Base-by-base conservation (phyloP, 768 basidiomycete species). In the Tephrocybe sp. region DNA sequence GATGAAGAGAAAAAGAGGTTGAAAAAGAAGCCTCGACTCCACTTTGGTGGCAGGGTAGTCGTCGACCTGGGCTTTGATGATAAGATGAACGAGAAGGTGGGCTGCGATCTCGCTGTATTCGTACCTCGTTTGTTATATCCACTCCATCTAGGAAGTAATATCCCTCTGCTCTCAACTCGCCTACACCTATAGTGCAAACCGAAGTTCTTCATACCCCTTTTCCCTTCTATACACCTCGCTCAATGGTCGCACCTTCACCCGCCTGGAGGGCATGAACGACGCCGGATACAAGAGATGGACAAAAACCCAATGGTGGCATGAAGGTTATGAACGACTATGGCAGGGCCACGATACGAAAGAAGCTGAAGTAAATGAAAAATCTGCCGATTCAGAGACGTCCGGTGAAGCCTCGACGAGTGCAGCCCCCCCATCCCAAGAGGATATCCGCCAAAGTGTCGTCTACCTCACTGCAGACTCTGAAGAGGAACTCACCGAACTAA, bases 401-500 rank as follows among this genome's bases (percentile, higher is more conserved):
- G 40, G 15, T 12, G 43, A 29, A 15, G 19, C 23, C 19, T 37
- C 40, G 3, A 34, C 41, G 11, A 24, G 41, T 13, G 34, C 31
- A 30, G 29, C 11, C 5, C 9, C 10, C 13, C 15, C n/a, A 15
- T 40, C 31, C 11, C 30, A 48, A 46, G 23, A 59, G 44, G 56
- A 54, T 23, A 54, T 66, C 50, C 76, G 77, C 57, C 66, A 80
- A 52, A 80, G 63, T 38, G 72, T 97, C 45, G 78, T 98, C 31
- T 99, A 99, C 67, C 82, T 99, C 44, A 97, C 97, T 6, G 97
- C 94, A 2, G 97, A 99, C 69, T 85, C 94, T 7, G 78, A 84
- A 24, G 82, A 94, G 42, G 91, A 94, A 67, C 70, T 99, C 36
- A 70, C 75, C n/a, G 86, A 89, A 59, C 78, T 99, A 47, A 82